Evolutionary conservation across 1,284 basidiomycete genomes (phyloP).

Genomic region (Agaricales sp.): DNA sequence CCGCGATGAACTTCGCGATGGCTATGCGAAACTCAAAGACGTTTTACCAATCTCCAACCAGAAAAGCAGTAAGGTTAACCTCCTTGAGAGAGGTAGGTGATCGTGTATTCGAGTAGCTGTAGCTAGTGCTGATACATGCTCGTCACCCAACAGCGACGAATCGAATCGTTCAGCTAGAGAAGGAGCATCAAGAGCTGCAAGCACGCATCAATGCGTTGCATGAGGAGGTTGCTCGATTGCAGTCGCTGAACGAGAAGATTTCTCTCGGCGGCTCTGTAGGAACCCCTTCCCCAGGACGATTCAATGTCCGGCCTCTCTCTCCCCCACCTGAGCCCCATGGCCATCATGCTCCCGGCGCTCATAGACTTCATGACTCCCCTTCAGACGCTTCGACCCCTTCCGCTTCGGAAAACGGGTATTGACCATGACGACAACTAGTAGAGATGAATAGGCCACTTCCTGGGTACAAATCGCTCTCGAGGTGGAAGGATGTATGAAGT

Average conservation of each 20-base stretch:
- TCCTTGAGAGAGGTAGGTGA: slow-evolving; percentile 72
- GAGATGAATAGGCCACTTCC: too few relatives aligned
- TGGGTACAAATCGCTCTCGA: too few relatives aligned
- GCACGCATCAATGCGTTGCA: slow-evolving; percentile 53
- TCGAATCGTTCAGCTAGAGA: slow-evolving; percentile 62
- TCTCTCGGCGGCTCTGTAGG: slow-evolving; percentile 44
- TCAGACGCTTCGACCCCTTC: too few relatives aligned
- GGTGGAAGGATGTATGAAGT: too few relatives aligned
- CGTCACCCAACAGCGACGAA: slow-evolving; percentile 44
- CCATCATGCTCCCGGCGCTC: neutral
- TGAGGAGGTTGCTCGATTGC: slow-evolving; percentile 54
- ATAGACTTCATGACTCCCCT: neutral
- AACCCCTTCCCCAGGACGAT: slow-evolving; percentile 42
- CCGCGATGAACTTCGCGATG: slow-evolving; percentile 79
- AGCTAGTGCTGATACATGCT: too few relatives aligned
- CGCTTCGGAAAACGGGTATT: neutral
- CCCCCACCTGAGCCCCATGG: neutral
- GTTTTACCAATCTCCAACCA: slow-evolving; percentile 78
- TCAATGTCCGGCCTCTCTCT: slow-evolving; percentile 38
- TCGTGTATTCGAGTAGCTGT: too few relatives aligned
- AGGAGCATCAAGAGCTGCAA: slow-evolving; percentile 57
- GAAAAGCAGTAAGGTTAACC: slow-evolving; percentile 81
- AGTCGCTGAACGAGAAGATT: slow-evolving; percentile 70
- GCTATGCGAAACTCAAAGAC: slow-evolving; percentile 79
- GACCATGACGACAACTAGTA: too few relatives aligned